Evolutionary conservation across 768 basidiomycete species (phyloP).

Genomic region (Russula sp.): DNA sequence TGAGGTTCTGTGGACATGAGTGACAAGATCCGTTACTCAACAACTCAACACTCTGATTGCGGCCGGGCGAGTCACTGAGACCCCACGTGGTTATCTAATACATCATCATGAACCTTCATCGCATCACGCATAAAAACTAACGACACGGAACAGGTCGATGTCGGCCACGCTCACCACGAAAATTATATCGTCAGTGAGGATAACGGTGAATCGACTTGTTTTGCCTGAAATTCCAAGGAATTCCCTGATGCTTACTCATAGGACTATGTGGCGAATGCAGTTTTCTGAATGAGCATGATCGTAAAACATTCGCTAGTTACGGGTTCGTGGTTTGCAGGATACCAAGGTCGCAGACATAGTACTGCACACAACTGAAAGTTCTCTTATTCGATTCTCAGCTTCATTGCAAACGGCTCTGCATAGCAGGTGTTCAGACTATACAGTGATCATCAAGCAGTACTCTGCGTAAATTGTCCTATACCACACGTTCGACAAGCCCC

Average conservation of each 20-base stretch:
- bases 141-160: too few species aligned
- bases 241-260: too few species aligned
- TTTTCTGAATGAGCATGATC: too few species aligned
- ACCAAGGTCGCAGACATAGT: neutral
- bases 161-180: too few species aligned
- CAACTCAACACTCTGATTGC: neutral
- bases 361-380: neutral
- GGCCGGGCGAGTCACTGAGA: neutral
- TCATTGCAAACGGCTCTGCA: neutral
- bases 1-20: conserved; percentile 16
- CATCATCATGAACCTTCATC: neutral
- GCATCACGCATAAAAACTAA: too few species aligned
- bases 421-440: neutral
- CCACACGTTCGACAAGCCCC: neutral
- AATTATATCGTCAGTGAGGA: too few species aligned
- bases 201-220: too few species aligned
- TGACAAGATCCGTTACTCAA: neutral
- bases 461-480: neutral
- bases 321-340: too few species aligned
- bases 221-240: too few species aligned
- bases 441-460: neutral
- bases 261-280: too few species aligned
- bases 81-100: conserved; percentile 18
- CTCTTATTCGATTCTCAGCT: neutral
- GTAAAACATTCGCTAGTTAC: too few species aligned